Conservation (phyloP, 495 filamentous ascomycete species). For the Aspergillus coremiiformis region DNA sequence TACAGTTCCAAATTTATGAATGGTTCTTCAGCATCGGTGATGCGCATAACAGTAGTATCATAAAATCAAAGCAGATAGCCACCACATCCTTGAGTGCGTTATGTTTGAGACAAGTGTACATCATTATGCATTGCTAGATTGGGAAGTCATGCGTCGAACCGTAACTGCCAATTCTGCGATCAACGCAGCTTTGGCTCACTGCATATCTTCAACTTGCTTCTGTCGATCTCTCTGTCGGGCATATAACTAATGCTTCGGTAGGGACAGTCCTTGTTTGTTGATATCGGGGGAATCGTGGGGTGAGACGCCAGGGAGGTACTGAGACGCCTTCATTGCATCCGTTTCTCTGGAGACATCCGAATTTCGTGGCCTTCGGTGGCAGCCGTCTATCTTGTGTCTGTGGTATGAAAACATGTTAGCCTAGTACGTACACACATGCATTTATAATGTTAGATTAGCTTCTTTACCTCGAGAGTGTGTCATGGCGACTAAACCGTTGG, state of each 20-base stretch:
- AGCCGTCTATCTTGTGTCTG: conserved; percentile 18
- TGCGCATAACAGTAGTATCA: not conserved
- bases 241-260: not conserved
- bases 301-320: not conserved
- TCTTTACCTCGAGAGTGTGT: conserved; percentile 70
- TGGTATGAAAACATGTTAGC: conserved; percentile 1
- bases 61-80: not conserved
- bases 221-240: not conserved
- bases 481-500: conserved; percentile 71
- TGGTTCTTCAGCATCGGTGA: not conserved
- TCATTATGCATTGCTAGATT: not conserved
- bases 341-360: not conserved
- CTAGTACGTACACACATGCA: not conserved
- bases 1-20: too few relatives aligned
- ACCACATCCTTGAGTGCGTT: not conserved
- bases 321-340: not conserved
- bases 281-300: not conserved
- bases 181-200: not conserved
- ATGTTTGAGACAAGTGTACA: not conserved
- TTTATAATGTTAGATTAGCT: not conserved
- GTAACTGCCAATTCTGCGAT: not conserved
- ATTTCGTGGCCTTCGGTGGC: conserved; percentile 3
- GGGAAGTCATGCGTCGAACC: not conserved
- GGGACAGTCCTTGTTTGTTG: not conserved
- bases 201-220: not conserved